phyloP scores from a whole-genome alignment of 306 rosid species.

The Vigna reflexopilosa region DNA sequence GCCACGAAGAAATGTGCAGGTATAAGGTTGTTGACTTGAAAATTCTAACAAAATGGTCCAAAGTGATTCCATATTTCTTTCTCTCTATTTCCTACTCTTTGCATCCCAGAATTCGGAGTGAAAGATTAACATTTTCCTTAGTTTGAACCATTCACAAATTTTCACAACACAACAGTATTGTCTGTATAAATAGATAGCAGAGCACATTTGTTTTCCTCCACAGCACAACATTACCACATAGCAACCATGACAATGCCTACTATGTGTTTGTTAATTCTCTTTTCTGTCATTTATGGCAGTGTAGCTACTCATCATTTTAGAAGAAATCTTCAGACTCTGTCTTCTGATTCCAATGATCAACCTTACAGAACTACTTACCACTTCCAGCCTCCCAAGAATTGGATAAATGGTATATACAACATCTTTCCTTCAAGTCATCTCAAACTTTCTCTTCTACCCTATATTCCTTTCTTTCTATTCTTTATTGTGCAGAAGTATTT shows the following conservation, averaged over 20 bases:
- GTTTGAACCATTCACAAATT: constrained; percentile 5
- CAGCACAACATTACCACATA: constrained; percentile 35
- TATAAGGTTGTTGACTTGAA: too few species aligned
- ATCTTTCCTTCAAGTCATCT: background rate
- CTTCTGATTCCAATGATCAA: constrained; percentile 48
- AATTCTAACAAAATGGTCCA: background rate
- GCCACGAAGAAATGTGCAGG: too few species aligned
- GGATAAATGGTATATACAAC: constrained; percentile 78
- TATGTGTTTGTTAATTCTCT: constrained; percentile 46
- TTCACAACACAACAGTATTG: background rate
- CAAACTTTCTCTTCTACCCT: background rate
- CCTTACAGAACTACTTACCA: constrained; percentile 91
- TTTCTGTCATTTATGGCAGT: constrained; percentile 42
- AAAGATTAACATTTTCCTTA: background rate
- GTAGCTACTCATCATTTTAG: constrained; percentile 67
- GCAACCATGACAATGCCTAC: constrained; percentile 43
- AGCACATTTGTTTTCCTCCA: background rate
- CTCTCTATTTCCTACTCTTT: background rate
- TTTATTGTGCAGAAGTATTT: constrained; percentile 4
- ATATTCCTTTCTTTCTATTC: background rate
- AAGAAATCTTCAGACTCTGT: background rate
- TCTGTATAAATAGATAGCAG: constrained; percentile 31
- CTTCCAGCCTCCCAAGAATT: constrained; percentile 89
- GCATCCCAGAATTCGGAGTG: background rate
- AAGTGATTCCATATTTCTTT: background rate